These are phyloP conservation scores for Darksidea phi DNA, from an alignment of 495 filamentous ascomycete species.

Conservation along the genomic window DNA sequence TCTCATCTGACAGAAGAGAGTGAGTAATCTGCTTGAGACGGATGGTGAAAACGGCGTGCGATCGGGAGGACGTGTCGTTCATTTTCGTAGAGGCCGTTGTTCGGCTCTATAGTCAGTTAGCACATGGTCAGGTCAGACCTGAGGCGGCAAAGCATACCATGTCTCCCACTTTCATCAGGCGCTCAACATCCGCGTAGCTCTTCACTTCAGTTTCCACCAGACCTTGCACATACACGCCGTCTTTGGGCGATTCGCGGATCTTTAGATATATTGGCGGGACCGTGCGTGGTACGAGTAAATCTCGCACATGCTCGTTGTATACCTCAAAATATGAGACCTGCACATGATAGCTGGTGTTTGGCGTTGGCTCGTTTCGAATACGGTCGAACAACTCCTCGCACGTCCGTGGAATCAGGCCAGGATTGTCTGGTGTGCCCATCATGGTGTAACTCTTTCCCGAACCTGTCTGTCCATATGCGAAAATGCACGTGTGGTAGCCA, in stretches of 20 bases:
- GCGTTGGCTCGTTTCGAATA: conserved; percentile 78
- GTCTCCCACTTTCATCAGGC: conserved; percentile 88
- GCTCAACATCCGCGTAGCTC: conserved; percentile 75
- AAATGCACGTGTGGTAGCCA: conserved; percentile 98
- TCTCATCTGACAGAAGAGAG: conserved; percentile 90
- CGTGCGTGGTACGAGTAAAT: conserved; percentile 76
- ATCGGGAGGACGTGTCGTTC: conserved; percentile 95
- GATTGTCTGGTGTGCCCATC: conserved; percentile 90
- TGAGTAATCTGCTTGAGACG: conserved; percentile 96
- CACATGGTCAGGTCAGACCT: neutral
- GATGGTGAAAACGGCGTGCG: conserved; percentile 96
- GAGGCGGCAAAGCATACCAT: conserved; percentile 30
- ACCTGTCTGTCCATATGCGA: conserved; percentile 97
- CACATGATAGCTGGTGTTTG: conserved; percentile 92
- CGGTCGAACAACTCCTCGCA: conserved; percentile 95
- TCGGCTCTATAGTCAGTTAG: conserved; percentile 54
- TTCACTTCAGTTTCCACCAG: conserved; percentile 87
- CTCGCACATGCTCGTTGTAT: conserved; percentile 98
- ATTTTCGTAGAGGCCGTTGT: conserved; percentile 98
- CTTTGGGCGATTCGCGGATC: conserved; percentile 90
- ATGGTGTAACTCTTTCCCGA: conserved; percentile 98
- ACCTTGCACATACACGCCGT: conserved; percentile 97
- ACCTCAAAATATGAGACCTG: conserved; percentile 98
- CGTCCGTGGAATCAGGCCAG: conserved; percentile 93
- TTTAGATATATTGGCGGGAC: conserved; percentile 89